Evolutionary conservation across 2,329 filamentous ascomycete genomes (phyloP).

Genomic region (Apiospora malaysiana): DNA sequence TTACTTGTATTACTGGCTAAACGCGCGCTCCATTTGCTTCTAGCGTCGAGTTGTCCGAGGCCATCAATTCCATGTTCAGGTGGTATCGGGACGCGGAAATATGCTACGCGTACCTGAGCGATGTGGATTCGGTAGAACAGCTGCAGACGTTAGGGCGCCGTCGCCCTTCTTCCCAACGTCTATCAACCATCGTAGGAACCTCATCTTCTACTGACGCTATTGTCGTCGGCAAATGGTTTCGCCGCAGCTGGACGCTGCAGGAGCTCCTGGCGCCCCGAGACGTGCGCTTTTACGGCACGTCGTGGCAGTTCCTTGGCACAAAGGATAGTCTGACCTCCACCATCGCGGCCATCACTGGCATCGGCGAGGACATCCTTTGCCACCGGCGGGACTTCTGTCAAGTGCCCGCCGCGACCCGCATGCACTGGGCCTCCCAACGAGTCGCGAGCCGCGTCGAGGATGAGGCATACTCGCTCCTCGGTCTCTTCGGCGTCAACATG

Average conservation of each 20-base stretch:
- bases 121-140: background rate
- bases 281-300: background rate
- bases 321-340: background rate
- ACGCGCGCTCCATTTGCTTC: background rate
- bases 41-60: background rate
- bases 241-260: slow-evolving; percentile 10
- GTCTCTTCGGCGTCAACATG: slow-evolving; percentile 40
- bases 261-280: slow-evolving; percentile 6
- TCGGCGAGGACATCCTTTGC: background rate
- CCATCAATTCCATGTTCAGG: background rate
- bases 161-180: background rate
- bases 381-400: background rate
- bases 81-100: slow-evolving; percentile 1
- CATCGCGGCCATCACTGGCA: background rate
- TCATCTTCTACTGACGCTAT: no score
- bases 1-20: background rate
- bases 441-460: slow-evolving; percentile 36
- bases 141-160: background rate
- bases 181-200: background rate
- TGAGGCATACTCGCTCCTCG: slow-evolving; percentile 39
- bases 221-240: no score
- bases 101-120: slow-evolving; percentile 1
- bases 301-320: background rate
- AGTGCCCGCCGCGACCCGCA: slow-evolving; percentile 2
- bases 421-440: slow-evolving; percentile 36